A percentile compares a stretch with the other conserved stretches of the same genome.
These are phyloP conservation scores for Paraurostyla sp. DNA, from an alignment of 73 alveolate species.

Conservation along the genomic window DNA sequence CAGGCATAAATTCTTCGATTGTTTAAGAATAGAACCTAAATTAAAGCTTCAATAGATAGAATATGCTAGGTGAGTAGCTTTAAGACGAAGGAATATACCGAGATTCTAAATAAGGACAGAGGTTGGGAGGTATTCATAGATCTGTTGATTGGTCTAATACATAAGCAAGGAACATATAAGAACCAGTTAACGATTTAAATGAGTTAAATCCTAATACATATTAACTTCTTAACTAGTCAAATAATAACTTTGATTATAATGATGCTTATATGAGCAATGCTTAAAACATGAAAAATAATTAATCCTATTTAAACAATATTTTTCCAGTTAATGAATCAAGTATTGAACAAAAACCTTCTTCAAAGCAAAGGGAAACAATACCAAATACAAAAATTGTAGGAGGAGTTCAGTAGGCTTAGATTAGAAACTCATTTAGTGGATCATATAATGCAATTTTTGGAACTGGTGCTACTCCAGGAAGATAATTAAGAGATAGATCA, in stretches of 20 bases:
- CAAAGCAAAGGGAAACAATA: not conserved
- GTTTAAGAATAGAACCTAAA: not conserved
- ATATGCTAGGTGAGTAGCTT: not conserved
- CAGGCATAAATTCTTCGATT: not conserved
- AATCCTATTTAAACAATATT: not conserved
- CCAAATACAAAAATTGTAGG: not conserved
- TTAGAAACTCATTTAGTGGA: not conserved
- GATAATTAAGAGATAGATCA: slow-evolving; percentile 27
- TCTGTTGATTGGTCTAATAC: no score
- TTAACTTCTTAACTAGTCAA: not conserved
- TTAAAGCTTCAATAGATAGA: not conserved
- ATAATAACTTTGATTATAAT: not conserved
- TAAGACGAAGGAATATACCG: no score
- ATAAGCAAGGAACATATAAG: no score
- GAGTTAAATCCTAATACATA: not conserved
- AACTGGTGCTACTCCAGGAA: not conserved
- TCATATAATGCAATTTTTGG: not conserved
- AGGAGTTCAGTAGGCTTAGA: not conserved
- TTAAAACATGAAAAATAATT: not conserved
- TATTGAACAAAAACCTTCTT: not conserved
- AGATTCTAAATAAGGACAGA: no score
- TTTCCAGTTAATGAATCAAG: not conserved
- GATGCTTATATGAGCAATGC: not conserved
- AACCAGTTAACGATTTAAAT: not conserved
- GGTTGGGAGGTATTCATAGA: no score